Evolutionary conservation across 768 basidiomycete species (phyloP), one percentile per base, ranked within the genome.

Genomic region (Boletus insuetus): DNA sequence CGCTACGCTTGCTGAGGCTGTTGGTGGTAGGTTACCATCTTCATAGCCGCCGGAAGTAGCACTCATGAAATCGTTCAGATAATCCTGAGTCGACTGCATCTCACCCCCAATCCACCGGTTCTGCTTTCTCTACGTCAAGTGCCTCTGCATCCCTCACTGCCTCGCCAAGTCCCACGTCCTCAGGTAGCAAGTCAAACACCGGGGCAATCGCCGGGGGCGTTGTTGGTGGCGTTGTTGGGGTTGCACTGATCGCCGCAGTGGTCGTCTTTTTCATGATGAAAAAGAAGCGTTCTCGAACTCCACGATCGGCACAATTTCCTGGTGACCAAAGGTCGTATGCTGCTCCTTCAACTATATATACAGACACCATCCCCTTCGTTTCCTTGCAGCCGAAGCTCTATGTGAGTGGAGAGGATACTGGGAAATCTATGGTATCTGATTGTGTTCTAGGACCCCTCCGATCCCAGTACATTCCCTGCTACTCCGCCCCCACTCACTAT

Each of bases 191-290:
- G 16, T 46, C 20, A 12, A 20, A 10, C 8, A 35, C n/a, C 13
- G 19, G 19, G 32, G 32, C 34, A 22, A 46, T 46, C 4, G 19
- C 3, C 5, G 46, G 46, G 19, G 34, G n/a, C 22, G 46, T 46
- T 20, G 32, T 46, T 20, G 46, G 46, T 14, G 34, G 46, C 11
- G 34, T 46, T 0, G 32, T 35, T 16, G 46, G 46, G 9, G 1
- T 29, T 35, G 14, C 14, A 14, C 34, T 35, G 34, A 35, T 35
- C 14, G 3, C 4, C 6, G 78, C 67, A 2, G 58, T 62, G 7
- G 41, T 69, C 7, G 61, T 77, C 49, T 84, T 78, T 74, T 74
- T 77, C 58, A 58, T 69, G 31, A 64, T 59, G 37, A 66, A 46
- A 38, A 72, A 58, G 39, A 66, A 63, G 20, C 70, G 70, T 37